These are phyloP conservation scores for Gossypium sturtianum DNA, from an alignment of 345 rosid species.

Conservation along the genomic window DNA sequence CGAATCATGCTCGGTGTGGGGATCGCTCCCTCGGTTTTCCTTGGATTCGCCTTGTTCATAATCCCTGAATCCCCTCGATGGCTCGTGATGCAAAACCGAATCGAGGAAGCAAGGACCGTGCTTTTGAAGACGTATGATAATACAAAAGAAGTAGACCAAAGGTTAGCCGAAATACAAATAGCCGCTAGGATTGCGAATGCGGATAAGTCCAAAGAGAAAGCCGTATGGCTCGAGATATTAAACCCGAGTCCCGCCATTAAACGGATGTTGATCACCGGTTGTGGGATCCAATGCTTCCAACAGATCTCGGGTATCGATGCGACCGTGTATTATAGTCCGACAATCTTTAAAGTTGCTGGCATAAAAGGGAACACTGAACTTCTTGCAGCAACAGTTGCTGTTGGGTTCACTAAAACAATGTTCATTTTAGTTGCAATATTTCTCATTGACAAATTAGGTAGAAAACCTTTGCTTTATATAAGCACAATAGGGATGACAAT, in stretches of 20 bases:
- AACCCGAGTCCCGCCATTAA: conserved; percentile 41
- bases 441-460: conserved; percentile 52
- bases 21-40: conserved; percentile 44
- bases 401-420: conserved; percentile 53
- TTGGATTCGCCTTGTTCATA: conserved; percentile 44
- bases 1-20: conserved; percentile 64
- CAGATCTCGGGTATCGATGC: conserved; percentile 69
- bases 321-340: conserved; percentile 64
- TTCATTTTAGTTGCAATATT: conserved; percentile 53
- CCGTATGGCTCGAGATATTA: conserved; percentile 47
- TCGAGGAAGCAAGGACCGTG: conserved; percentile 49
- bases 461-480: conserved; percentile 56
- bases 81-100: conserved; percentile 45
- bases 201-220: conserved; percentile 25
- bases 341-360: conserved; percentile 49
- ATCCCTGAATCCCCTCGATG: conserved; percentile 75
- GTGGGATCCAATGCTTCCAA: conserved; percentile 64
- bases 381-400: conserved; percentile 66
- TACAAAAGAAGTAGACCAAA: conserved; percentile 48
- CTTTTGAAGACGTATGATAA: conserved; percentile 37
- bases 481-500: conserved; percentile 64
- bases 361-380: conserved; percentile 34
- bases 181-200: conserved; percentile 33
- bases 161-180: conserved; percentile 45
- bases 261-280: conserved; percentile 49